Base-by-base conservation (phyloP, 2,329 filamentous ascomycete genomes). In the Bimuria novae-zelandiae region DNA sequence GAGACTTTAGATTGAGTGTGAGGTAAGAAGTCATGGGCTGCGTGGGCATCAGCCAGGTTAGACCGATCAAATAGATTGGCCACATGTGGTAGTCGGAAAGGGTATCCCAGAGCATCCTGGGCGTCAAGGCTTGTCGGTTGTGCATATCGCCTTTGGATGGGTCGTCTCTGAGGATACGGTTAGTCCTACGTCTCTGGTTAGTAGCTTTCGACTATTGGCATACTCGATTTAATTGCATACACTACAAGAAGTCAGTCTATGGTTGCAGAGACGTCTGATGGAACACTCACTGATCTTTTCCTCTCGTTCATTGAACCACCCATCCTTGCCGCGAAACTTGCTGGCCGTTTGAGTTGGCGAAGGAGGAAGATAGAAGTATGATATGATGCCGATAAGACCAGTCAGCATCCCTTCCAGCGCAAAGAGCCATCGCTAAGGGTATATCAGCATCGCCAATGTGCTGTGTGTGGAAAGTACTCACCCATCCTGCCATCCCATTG, bases 271-370 rank as follows among this genome's bases (percentile, higher is more conserved):
- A 6, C 11, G 6, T 6, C 23, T 22, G 16, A 16, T n/a, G n/a
- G n/a, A 44, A 11, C 7, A 49, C 61, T 37, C 47, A 62, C 60
- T 84, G 63, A 89, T 89, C 51, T 84, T 81, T 62, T 89, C 87
- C 64, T 90, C 84, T 1, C 78, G 78, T 64, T 88, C 86, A 2
- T 76, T 82, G 68, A 88, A 88, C 86, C 86, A 88, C 4, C 87
- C 86, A 17, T 80, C 59, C 51, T 84, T 84, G 2, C 84, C 82
- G 40, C 83, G 84, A 56, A 90, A 80, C 39, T 79, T 71, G 17
- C 81, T 80, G 8, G 80, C 82, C 3, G 89, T 91, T 44, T 85
- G 80, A 0, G 85, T 87, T 0, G 89, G 88, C 0, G 85, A 75
- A 0, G 77, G 68, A 0, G 76, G 75, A 40, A 79, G 64, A 21